Evolutionary conservation across 2,329 filamentous ascomycete species (phyloP).

Genomic region (Coniosporium tulheliwenetii): DNA sequence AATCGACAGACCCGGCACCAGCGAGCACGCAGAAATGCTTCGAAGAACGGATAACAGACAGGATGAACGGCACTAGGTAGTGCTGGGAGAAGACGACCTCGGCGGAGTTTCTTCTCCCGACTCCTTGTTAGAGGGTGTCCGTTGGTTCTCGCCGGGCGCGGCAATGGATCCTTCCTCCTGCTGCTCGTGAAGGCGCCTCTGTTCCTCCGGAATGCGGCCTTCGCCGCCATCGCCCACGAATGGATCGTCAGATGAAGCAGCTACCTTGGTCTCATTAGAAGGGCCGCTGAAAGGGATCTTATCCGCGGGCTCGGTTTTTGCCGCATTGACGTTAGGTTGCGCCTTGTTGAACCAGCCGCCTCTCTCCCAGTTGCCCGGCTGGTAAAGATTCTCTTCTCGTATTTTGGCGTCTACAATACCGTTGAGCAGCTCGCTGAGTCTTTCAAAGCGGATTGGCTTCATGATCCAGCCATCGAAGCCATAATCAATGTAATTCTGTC

Average conservation of each 20-base stretch:
- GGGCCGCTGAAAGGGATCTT: slow-evolving; percentile 8
- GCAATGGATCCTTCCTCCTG: not conserved
- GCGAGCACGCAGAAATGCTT: no score
- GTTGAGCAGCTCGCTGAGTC: slow-evolving; percentile 50
- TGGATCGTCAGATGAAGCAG: slow-evolving; percentile 16
- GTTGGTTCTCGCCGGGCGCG: no score
- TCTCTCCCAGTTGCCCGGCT: slow-evolving; percentile 61
- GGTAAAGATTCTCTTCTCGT: slow-evolving; percentile 50
- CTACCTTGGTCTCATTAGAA: slow-evolving; percentile 12
- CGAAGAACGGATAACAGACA: no score
- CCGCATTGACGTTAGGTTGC: slow-evolving; percentile 20
- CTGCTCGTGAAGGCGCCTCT: not conserved
- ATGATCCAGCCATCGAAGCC: slow-evolving; percentile 88
- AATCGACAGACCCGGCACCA: no score
- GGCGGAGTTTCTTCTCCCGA: no score
- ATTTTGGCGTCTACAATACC: slow-evolving; percentile 50
- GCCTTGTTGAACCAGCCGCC: slow-evolving; percentile 64
- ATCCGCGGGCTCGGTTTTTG: slow-evolving; percentile 17
- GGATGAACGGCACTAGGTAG: no score
- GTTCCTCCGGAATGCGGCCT: not conserved
- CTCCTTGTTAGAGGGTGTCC: no score
- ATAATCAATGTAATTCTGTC: slow-evolving; percentile 52
- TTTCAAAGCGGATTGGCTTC: slow-evolving; percentile 71
- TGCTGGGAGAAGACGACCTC: no score
- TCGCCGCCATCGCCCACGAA: slow-evolving; percentile 13